Percentiles rank a stretch among this genome's conserved stretches.
Conservation (phyloP, 345 rosid genomes). For the Psidium guajava region DNA sequence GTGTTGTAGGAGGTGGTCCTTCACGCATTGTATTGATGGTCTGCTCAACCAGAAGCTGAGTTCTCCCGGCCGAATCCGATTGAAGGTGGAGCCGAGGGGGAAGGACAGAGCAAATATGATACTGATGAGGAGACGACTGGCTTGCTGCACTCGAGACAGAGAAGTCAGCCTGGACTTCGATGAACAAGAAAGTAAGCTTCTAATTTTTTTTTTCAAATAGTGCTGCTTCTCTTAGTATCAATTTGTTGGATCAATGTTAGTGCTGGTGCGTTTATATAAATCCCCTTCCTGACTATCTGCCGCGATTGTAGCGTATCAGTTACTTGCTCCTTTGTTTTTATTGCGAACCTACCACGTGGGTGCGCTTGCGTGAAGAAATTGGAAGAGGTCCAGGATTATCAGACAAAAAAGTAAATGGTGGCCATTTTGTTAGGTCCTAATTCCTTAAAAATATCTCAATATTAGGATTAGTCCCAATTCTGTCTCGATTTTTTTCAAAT, state of each 20-base stretch:
- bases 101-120: slow-evolving; percentile 15
- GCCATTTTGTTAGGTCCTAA: not conserved
- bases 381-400: not conserved
- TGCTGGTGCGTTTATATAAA: not conserved
- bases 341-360: slow-evolving; percentile 2
- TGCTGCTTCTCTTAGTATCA: not conserved
- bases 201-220: not conserved
- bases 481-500: too few relatives aligned
- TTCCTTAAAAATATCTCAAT: too few relatives aligned
- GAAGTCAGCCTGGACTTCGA: slow-evolving; percentile 78
- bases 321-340: not conserved
- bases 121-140: slow-evolving; percentile 59
- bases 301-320: not conserved
- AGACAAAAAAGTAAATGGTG: not conserved
- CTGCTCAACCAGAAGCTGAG: not conserved
- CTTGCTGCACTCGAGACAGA: slow-evolving; percentile 67
- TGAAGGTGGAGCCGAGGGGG: not conserved
- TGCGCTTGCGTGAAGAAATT: not conserved
- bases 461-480: too few relatives aligned
- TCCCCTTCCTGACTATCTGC: not conserved
- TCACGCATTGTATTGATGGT: not conserved
- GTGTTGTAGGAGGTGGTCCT: not conserved
- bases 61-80: not conserved
- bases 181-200: slow-evolving; percentile 62
- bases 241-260: not conserved